phyloP scores from a whole-genome alignment of 345 rosid genomes.

The Hibiscus mutabilis region DNA sequence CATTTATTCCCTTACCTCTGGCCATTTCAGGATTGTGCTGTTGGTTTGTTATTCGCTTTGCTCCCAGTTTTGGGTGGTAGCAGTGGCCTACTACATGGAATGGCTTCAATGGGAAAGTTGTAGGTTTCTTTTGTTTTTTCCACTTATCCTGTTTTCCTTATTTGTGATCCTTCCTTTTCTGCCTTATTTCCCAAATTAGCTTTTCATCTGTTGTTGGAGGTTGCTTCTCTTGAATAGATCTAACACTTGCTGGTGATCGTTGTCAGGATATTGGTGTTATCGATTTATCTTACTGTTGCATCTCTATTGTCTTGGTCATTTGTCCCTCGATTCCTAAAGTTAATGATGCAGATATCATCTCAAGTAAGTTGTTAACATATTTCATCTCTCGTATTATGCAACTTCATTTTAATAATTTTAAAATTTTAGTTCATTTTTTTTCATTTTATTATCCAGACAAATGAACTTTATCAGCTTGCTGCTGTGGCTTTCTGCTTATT shows the following conservation, averaged over 20 bases:
- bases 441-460: slow-evolving; percentile 53
- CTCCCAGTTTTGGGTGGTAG: slow-evolving; percentile 96
- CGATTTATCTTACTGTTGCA: slow-evolving; percentile 63
- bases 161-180: not conserved
- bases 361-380: slow-evolving; percentile 51
- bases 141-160: not conserved
- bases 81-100: slow-evolving; percentile 77
- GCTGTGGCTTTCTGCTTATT: slow-evolving; percentile 96
- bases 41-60: slow-evolving; percentile 88
- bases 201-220: slow-evolving; percentile 3
- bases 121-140: slow-evolving; percentile 32
- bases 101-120: slow-evolving; percentile 93
- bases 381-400: not conserved
- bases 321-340: slow-evolving; percentile 91
- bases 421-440: slow-evolving; percentile 17
- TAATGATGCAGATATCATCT: slow-evolving; percentile 93
- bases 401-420: not conserved
- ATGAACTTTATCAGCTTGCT: slow-evolving; percentile 97
- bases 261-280: slow-evolving; percentile 73
- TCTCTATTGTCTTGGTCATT: slow-evolving; percentile 89
- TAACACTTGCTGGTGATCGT: slow-evolving; percentile 5
- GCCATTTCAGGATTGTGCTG: slow-evolving; percentile 80
- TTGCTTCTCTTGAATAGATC: slow-evolving; percentile 8
- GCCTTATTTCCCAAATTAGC: not conserved
- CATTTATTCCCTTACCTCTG: slow-evolving; percentile 15